Evolutionary conservation across 73 alveolate genomes (phyloP), one percentile per base, ranked within the genome.

Genomic region (Paramecium primaurelia): DNA sequence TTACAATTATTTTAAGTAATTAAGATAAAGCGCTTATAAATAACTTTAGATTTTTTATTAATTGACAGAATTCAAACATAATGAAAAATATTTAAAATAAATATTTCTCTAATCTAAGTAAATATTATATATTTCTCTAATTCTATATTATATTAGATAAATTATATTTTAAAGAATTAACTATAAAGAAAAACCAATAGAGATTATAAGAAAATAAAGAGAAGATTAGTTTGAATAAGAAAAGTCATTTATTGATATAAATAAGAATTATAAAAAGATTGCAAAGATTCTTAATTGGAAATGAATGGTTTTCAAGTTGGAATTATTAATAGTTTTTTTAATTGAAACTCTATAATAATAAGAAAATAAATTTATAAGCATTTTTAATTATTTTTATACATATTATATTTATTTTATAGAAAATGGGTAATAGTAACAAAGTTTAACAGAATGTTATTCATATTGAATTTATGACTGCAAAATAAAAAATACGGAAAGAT

Each of bases 191-290:
- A 22, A 22, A 22, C 25, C 25, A 0, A 22, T 22, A 22, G 25
- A 22, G 25, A 22, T 22, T 22, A 22, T 22, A 22, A 22, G 25
- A 22, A 22, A 96, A 88, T 96, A 94, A 94, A 14, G 73, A 14
- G 98, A 95, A 64, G 98, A 95, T 47, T 59, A 44, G 38, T 95
- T 88, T 92, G 97, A 96, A 84, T 94, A 96, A 75, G 98, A 14
- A 96, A 96, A 58, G 97, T 94, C 45, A 94, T 97, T 98, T 8
- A 92, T 94, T 92, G 91, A 89, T 49, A 44, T 92, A 32, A 95
- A 86, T 96, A 95, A 94, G 86, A 88, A 88, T 93, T 86, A 95
- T 93, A 95, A 97, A 4, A 73, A 95, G 30, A 42, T 18, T 40
- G 47, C 37, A 26, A 22, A 71, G 96, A 59, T 93, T 97, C 54